Evolutionary conservation across 345 rosid species (phyloP), one percentile per base, ranked within the genome.

Genomic region (Eucalyptus erythrocorys): DNA sequence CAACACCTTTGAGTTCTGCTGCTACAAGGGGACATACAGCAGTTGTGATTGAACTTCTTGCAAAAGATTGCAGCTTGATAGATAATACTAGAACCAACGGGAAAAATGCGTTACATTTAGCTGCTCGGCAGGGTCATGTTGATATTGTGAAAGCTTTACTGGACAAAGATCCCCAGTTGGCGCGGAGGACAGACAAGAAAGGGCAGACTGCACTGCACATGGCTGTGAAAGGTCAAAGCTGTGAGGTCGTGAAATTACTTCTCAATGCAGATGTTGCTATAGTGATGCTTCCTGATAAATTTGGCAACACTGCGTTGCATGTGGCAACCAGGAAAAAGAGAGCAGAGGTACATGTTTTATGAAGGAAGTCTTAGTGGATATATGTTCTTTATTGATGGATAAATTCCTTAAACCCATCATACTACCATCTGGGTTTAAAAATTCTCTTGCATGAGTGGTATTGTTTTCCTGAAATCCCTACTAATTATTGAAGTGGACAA

Each of bases 221-320:
- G 91, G 91, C 91, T n/a, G 91, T 90, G 68, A 90, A 90, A 76
- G 91, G 91, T 68, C 89, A 87, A 61, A 87, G 91, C 89, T 87
- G 80, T 68, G 88, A 85, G 50, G 91, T 87, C 5, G 91, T 90
- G 68, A 87, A 48, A 87, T 87, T 84, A 48, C 87, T 89, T 61
- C 91, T 89, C 21, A 87, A 89, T 34, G 91, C 85, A 16, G 91
- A 90, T 87, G 86, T 88, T 51, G 91, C 91, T 88, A 90, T 85
- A 47, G 91, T 90, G 86, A 90, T 87, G 89, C 89, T 89, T 89
- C 89, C 89, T 9, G 91, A 90, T 85, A 90, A 37, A 85, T 87
- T 90, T 66, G 91, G 91, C 61, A 55, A 87, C 71, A 90, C 91
- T 9, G 91, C 91, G 1, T 87, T 90, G 86, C 91, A 90, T 55